Evolutionary conservation across 768 basidiomycete genomes (phyloP).

Genomic region (Hortiboletus flavorubellus): DNA sequence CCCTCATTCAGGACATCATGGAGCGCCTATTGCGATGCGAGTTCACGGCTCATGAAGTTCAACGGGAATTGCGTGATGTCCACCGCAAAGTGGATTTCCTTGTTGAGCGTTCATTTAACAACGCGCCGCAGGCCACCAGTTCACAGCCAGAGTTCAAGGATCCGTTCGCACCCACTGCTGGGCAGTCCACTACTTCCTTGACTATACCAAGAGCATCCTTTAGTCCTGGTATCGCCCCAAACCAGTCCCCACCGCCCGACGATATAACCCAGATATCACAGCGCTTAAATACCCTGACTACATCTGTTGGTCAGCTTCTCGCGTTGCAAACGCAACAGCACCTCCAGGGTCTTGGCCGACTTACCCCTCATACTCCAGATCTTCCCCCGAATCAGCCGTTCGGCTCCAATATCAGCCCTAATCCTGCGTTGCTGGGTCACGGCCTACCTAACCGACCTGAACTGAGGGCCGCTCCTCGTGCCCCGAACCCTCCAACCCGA

Average conservation of each 20-base stretch:
- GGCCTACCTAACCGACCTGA: constrained; percentile 66
- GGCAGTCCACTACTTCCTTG: constrained; percentile 33
- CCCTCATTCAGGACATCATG: constrained; percentile 71
- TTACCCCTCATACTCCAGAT: constrained; percentile 37
- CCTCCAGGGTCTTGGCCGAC: constrained; percentile 44
- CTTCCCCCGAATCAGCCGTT: constrained; percentile 43
- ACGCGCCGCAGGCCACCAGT: constrained; percentile 16
- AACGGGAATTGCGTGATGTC: constrained; percentile 69
- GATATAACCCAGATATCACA: constrained; percentile 76
- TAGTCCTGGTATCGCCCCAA: constrained; percentile 66
- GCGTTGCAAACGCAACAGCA: constrained; percentile 74
- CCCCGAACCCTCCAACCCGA: constrained; percentile 68
- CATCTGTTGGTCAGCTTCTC: constrained; percentile 82
- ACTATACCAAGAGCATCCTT: constrained; percentile 59
- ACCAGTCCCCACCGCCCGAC: constrained; percentile 63
- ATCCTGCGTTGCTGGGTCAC: constrained; percentile 48
- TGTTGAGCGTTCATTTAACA: constrained; percentile 58
- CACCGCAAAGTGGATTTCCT: constrained; percentile 76
- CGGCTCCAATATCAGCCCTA: constrained; percentile 37
- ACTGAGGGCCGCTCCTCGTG: constrained; percentile 54
- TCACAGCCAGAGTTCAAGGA: constrained; percentile 77
- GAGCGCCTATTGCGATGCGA: constrained; percentile 75
- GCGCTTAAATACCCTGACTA: constrained; percentile 73
- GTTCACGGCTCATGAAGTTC: constrained; percentile 64
- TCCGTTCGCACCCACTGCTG: constrained; percentile 56